Evolutionary conservation across 2,329 filamentous ascomycete genomes (phyloP), one percentile per base, ranked within the genome.

Genomic region (Penicillium griseofulvum): DNA sequence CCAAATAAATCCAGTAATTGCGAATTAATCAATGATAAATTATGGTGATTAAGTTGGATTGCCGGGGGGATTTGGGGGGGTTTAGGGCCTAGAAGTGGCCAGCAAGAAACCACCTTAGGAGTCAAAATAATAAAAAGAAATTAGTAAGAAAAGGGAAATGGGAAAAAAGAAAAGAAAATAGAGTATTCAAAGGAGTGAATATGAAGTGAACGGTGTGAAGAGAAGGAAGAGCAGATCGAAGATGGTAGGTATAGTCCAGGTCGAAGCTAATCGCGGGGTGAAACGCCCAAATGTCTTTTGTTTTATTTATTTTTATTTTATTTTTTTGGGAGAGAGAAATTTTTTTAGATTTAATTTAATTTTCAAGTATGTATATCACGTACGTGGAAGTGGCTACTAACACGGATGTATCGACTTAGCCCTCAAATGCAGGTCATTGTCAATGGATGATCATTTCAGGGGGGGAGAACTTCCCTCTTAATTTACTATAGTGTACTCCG

Each of bases 231-330:
- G 59, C 57, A 63, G 56, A 57, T 59, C 56, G 57, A 63, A 55
- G 46, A 66, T 55, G 56, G 55, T 50, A 50, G 56, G 57, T 64
- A 64, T 63, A 64, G 62, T 63, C 52, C 56, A 59, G 59, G 63
- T 52, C 57, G 60, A 68, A 65, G 65, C 68, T 69, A 71, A 70
- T 69, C 66, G 68, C 67, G 69, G 69, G 69, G 68, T 71, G 69
- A 71, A 71, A 71, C 67, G 63, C 58, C 64, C 61, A 67, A 63
- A 52, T 61, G 56, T 29, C 19, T 31, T 54, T 56, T 65, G 55
- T 54, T 57, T 65, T 60, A 59, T 49, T 65, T 61, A 60, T 58
- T 54, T 55, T 3, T 34, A 19, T 10, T 49, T 39, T 12, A 53
- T 42, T 51, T 44, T 17, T 43, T 29, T 43, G 3, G 4, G 12